phyloP scores from a whole-genome alignment of 441 rosid species.

The Adansonia grandidieri region DNA sequence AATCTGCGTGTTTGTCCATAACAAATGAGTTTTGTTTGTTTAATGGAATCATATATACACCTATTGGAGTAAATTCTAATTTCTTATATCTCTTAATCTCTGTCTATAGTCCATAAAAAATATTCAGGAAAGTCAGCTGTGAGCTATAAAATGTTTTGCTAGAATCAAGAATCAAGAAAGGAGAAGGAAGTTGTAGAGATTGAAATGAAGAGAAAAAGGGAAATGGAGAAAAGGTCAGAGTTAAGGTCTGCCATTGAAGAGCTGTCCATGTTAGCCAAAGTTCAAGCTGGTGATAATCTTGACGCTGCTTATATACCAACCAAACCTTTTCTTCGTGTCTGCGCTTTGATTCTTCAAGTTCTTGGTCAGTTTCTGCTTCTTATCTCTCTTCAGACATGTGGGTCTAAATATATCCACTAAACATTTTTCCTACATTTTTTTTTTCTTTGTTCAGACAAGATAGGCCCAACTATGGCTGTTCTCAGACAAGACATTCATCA shows the following conservation, averaged over 20 bases:
- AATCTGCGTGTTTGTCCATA: constrained; percentile 19
- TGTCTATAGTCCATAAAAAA: neutral
- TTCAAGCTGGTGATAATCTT: constrained; percentile 36
- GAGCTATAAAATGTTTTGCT: neutral
- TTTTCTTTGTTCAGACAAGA: constrained; percentile 78
- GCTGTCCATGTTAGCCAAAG: constrained; percentile 50
- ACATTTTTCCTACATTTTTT: constrained; percentile 25
- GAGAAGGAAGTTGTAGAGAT: constrained; percentile 3
- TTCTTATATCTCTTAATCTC: neutral
- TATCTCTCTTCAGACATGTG: neutral
- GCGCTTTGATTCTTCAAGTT: constrained; percentile 74
- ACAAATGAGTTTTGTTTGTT: neutral
- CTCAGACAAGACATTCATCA: constrained; percentile 84
- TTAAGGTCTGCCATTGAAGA: constrained; percentile 79
- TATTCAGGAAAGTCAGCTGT: constrained; percentile 18
- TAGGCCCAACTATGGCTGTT: constrained; percentile 96
- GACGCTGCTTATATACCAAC: constrained; percentile 51
- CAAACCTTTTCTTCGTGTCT: constrained; percentile 63
- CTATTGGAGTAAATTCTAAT: constrained; percentile 22
- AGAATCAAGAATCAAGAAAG: constrained; percentile 5
- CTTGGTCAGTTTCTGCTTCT: constrained; percentile 57
- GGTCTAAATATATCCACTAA: neutral
- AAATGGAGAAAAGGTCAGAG: constrained; percentile 71
- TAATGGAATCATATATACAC: neutral
- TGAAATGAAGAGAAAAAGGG: constrained; percentile 74